A percentile compares a stretch with the other conserved stretches of the same genome.
Evolutionary conservation across 176 grass and related monocot genomes (phyloP).

Genomic region (Hordeum vulgare): DNA sequence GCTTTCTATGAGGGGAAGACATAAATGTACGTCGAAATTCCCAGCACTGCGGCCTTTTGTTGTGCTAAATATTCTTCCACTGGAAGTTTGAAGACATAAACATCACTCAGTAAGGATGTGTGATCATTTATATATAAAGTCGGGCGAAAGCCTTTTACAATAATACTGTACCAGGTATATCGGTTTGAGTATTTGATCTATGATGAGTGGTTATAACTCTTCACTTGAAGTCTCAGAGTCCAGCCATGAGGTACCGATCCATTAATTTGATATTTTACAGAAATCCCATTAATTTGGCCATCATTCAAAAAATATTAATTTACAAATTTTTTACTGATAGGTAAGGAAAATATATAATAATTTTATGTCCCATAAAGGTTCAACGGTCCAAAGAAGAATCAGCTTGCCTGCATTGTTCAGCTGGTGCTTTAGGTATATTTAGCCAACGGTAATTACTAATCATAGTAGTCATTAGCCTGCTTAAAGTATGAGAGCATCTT

Average conservation of each 20-base stretch:
- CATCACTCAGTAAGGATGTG: neutral
- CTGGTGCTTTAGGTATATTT: slow-evolving; percentile 23
- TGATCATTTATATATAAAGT: neutral
- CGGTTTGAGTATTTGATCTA: neutral
- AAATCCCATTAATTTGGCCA: neutral
- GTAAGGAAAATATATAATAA: neutral
- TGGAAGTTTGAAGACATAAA: neutral
- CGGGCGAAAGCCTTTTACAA: too few species aligned
- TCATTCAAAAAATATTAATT: neutral
- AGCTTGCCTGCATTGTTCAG: neutral
- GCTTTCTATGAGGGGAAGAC: neutral
- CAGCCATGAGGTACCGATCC: neutral
- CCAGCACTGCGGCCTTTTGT: neutral
- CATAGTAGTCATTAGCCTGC: slow-evolving; percentile 2
- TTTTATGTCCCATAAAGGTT: neutral
- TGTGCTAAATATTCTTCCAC: slow-evolving; percentile 1
- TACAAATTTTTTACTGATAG: neutral
- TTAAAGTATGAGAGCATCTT: neutral
- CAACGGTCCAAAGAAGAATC: neutral
- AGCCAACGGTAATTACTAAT: slow-evolving; percentile 1
- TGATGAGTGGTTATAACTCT: neutral
- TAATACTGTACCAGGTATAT: neutral
- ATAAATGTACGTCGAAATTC: slow-evolving; percentile 17
- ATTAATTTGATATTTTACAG: neutral
- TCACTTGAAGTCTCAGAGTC: neutral